These are phyloP conservation scores for Nakazawaea peltata DNA, from an alignment of 805 yeast genomes.

Conservation along the genomic window DNA sequence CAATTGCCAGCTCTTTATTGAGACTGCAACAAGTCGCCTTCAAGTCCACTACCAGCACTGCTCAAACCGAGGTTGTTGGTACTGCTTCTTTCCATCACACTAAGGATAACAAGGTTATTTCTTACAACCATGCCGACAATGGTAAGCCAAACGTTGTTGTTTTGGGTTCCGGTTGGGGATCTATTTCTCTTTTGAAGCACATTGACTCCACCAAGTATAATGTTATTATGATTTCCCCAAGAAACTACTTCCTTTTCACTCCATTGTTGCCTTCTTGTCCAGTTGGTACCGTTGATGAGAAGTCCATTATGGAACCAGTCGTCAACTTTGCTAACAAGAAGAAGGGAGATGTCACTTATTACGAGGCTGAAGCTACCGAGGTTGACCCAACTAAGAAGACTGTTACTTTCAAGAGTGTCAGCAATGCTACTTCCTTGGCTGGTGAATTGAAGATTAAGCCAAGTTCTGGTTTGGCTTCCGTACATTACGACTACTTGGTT, in stretches of 20 bases:
- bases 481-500: conserved; percentile 43
- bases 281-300: conserved; percentile 45
- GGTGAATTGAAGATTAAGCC: conserved; percentile 40
- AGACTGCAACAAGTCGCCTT: conserved; percentile 4
- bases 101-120: conserved; percentile 4
- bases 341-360: conserved; percentile 42
- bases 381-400: conserved; percentile 36
- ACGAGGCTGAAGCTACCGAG: conserved; percentile 50
- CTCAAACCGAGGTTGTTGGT: conserved; percentile 1
- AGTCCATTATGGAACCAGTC: conserved; percentile 47
- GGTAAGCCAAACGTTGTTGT: conserved; percentile 23
- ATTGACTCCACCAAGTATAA: conserved; percentile 46
- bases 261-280: conserved; percentile 49
- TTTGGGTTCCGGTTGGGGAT: conserved; percentile 54
- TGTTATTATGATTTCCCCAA: conserved; percentile 45
- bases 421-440: conserved; percentile 40
- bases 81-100: conserved; percentile 8
- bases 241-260: conserved; percentile 49
- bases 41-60: conserved; percentile 3
- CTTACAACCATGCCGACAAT: conserved; percentile 10
- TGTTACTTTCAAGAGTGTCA: conserved; percentile 37
- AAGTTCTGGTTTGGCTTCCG: conserved; percentile 30
- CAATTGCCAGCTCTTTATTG: too few relatives aligned
- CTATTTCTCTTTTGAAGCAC: conserved; percentile 42
- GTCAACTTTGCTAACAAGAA: conserved; percentile 42